Base-by-base conservation (phyloP, 768 basidiomycete genomes). In the Amanita muscaria region DNA sequence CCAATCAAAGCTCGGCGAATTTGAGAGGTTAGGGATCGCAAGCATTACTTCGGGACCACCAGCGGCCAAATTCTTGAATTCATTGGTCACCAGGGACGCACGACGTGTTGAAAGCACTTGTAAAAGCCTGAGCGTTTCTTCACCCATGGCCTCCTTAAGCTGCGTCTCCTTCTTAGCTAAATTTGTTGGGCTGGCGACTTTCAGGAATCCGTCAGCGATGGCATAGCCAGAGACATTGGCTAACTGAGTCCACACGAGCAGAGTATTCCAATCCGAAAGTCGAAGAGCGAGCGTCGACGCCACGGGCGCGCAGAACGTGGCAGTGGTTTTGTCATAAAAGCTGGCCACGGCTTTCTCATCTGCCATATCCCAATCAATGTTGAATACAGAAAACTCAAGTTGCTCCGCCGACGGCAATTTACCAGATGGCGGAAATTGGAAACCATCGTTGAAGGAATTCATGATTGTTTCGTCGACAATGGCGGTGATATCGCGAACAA, bases 1-100 rank as follows among this genome's bases (percentile, higher is more conserved):
- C 52, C 50, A 51, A 33, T 38, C 21, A 41, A 53, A 53, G 21
- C 16, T 47, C 30, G 49, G 46, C 49, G 30, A 12, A 51, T 51
- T 50, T 33, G 24, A 34, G 44, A 51, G 48, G 18, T 43, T 47
- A 23, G 36, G 51, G 33, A 52, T 30, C 15, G 44, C 51, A 40
- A 3, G 47, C 50, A 53, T 42, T n/a, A 43, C 44, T 40, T 49
- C 46, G 12, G 16, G 18, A 38, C 46, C 24, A 49, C 50, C 47
- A 45, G 43, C 31, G 19, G 50, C 42, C 50, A 51, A 11, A 51
- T 44, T 51, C 43, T 51, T 53, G 27, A 53, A 45, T 46, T 49
- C 40, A 30, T 43, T 42, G 21, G 49, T 50, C 39, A 38, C 40
- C 48, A 51, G 27, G 27, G 27, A 29, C 12, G 27, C 27, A 29